These are phyloP conservation scores for Cenococcum geophilum DNA, from an alignment of 495 filamentous ascomycete genomes.

Conservation along the genomic window DNA sequence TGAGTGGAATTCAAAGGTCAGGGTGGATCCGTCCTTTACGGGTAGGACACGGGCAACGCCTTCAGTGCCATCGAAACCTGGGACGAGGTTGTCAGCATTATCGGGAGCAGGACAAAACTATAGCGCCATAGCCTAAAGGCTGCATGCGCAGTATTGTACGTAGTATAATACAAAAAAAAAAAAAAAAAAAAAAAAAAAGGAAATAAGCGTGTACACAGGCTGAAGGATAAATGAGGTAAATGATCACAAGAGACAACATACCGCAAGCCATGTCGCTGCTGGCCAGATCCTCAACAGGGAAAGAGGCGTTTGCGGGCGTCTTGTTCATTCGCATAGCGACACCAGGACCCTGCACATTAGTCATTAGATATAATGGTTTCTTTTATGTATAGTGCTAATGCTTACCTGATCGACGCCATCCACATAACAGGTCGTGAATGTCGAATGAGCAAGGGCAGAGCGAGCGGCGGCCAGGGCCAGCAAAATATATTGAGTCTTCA, in stretches of 20 bases:
- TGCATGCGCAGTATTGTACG: no score
- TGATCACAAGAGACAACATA: constrained; percentile 33
- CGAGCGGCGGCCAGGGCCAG: constrained; percentile 26
- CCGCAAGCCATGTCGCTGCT: constrained; percentile 67
- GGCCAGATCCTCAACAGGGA: constrained; percentile 48
- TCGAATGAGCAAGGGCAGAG: constrained; percentile 51
- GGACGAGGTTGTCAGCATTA: constrained; percentile 2
- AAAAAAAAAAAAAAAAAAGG: not conserved
- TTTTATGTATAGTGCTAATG: not conserved
- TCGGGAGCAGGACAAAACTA: no score
- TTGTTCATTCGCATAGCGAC: constrained; percentile 63
- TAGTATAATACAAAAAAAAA: no score
- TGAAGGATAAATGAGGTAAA: not conserved
- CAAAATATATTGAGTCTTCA: constrained; percentile 24
- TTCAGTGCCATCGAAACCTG: constrained; percentile 52
- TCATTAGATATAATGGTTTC: not conserved
- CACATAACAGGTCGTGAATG: constrained; percentile 61
- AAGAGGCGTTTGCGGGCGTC: constrained; percentile 44
- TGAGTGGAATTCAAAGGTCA: constrained; percentile 59
- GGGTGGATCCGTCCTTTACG: constrained; percentile 46
- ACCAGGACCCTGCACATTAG: constrained; percentile 55
- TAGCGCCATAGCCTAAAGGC: no score
- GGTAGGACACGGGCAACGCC: constrained; percentile 55
- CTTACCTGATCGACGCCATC: constrained; percentile 44
- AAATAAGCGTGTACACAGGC: not conserved